Base-by-base conservation (phyloP, 2,329 filamentous ascomycete genomes). In the Epichloe gansuensis region DNA sequence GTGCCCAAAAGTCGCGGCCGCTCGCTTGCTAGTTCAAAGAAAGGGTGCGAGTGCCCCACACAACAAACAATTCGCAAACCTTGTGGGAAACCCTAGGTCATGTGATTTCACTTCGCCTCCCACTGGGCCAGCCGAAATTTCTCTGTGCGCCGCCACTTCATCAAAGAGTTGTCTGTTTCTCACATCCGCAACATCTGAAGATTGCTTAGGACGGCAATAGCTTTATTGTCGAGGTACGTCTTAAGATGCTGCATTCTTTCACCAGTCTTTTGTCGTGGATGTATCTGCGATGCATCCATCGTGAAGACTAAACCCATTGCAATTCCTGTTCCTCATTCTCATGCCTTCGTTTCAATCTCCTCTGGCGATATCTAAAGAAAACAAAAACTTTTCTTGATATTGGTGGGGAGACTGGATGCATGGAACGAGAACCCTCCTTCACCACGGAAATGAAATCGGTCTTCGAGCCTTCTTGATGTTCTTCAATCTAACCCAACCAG, bases 171-270 rank as follows among this genome's bases (percentile, higher is more conserved):
- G 50, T 51, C 49, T 54, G 41, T 3, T 50, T 57, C 59, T 64
- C 59, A 63, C 63, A 63, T 65, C 62, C 67, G 66, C 69, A 71
- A 68, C 72, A 76, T 78, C 75, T 76, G 70, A 76, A 71, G 69
- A 75, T 74, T 79, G 76, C 77, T 80, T 77, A 80, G 76, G 77
- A 80, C 74, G 77, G 75, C 77, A 80, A 73, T 76, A 71, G 62
- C 51, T 62, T 65, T 74, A 76, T 77, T 80, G 77, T 80, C 77
- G 77, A 80, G 77, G 77, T 80, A 80, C 63, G 77, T 80, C 73
- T 74, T 68, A 71, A 69, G 73, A 76, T 76, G 73, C 68, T 73
- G 69, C 67, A 64, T 60, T 61, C 17, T 56, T 54, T 56, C 54
- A 57, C 53, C 57, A 51, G 46, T 57, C 58, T 60, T 60, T 57